Conservation (phyloP, 495 filamentous ascomycete species). For the Cercophora newfieldiana region DNA sequence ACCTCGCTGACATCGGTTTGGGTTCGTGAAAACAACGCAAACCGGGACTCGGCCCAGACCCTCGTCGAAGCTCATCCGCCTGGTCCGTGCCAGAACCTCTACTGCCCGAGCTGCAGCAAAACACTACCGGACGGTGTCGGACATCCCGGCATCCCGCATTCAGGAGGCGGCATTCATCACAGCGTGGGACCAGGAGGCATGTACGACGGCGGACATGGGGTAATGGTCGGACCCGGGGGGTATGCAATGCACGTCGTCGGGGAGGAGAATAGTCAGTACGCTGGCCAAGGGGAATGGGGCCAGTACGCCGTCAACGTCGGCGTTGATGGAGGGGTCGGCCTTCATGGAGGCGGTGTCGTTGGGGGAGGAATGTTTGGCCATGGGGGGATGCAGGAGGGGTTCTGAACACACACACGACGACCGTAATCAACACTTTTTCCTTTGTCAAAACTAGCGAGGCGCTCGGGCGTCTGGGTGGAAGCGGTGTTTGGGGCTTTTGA, state of each 20-base stretch:
- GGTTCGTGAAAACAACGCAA: constrained; percentile 33
- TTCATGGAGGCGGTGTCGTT: background rate
- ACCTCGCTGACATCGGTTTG: constrained; percentile 25
- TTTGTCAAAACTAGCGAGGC: background rate
- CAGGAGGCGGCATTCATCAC: background rate
- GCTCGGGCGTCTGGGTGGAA: background rate
- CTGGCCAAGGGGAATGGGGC: background rate
- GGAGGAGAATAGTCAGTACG: constrained; percentile 8
- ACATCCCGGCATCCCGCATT: background rate
- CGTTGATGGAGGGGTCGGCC: background rate
- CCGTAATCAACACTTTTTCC: background rate
- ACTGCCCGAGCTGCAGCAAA: constrained; percentile 31
- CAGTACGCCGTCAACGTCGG: background rate
- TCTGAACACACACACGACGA: constrained; percentile 1
- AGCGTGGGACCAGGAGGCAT: background rate
- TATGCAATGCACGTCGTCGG: constrained; percentile 10
- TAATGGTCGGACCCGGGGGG: background rate
- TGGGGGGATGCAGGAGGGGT: constrained; percentile 17
- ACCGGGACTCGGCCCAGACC: constrained; percentile 34
- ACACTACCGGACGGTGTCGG: background rate
- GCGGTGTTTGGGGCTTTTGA: background rate
- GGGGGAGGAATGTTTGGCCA: constrained; percentile 5
- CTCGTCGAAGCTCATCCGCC: constrained; percentile 33
- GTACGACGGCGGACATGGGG: background rate
- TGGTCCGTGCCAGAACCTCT: constrained; percentile 26